Conservation (phyloP, 2,329 filamentous ascomycete species). For the Neopestalotiopsis sp. region DNA sequence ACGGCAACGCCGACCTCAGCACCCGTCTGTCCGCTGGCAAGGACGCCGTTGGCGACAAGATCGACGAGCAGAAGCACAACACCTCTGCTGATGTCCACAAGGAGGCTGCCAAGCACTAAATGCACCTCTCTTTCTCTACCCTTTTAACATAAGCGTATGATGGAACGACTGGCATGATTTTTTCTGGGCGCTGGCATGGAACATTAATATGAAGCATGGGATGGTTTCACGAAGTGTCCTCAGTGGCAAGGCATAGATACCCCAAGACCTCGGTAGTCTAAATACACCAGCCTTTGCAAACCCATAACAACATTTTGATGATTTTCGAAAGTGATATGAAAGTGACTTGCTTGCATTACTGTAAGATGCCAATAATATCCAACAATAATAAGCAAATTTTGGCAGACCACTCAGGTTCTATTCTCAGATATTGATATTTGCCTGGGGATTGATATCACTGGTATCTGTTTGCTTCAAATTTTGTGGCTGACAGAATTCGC, state of each 20-base stretch:
- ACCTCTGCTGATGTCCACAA: conserved; percentile 40
- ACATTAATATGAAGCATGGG: conserved; percentile 5
- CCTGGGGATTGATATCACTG: too few relatives aligned
- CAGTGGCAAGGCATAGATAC: conserved; percentile 15
- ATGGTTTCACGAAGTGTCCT: conserved; percentile 10
- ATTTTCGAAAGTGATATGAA: neutral
- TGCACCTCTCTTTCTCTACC: neutral
- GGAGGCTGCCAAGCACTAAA: conserved; percentile 42
- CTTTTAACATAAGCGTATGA: neutral
- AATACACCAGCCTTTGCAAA: conserved; percentile 12
- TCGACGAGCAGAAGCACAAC: conserved; percentile 40
- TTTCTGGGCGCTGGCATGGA: neutral
- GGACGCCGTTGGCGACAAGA: conserved; percentile 48
- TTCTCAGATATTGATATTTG: too few relatives aligned
- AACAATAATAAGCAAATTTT: too few relatives aligned
- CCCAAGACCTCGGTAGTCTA: conserved; percentile 14
- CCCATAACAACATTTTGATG: neutral
- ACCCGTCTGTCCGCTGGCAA: conserved; percentile 53
- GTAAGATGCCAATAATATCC: too few relatives aligned
- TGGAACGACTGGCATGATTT: conserved; percentile 5
- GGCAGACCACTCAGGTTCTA: too few relatives aligned
- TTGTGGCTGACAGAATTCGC: too few relatives aligned
- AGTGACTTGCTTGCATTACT: neutral
- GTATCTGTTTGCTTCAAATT: too few relatives aligned
- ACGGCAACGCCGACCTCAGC: conserved; percentile 51